Conservation (phyloP, 441 rosid species). For the Brassica hybrid region DNA sequence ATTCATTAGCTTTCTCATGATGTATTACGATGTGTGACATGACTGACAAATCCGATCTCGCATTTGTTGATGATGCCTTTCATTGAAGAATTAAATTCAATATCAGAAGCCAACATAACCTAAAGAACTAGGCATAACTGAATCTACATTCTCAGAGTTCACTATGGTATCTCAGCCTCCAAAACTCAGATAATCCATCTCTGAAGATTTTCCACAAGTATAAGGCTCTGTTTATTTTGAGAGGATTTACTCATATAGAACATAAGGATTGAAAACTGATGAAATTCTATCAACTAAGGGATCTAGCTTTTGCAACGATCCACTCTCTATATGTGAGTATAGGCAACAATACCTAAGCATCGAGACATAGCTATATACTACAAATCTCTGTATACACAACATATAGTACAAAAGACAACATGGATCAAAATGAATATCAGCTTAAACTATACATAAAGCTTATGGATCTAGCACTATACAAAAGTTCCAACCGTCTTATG, state of each 20-base stretch:
- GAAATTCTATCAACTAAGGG: too few species aligned
- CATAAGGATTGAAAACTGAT: too few species aligned
- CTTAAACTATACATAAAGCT: too few species aligned
- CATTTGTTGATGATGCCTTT: slow-evolving; percentile 54
- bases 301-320: too few species aligned
- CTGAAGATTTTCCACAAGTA: not conserved
- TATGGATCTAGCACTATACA: not conserved
- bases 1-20: too few species aligned
- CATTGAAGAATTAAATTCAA: slow-evolving; percentile 54
- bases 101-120: slow-evolving; percentile 47
- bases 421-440: not conserved
- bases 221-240: not conserved
- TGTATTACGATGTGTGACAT: slow-evolving; percentile 61
- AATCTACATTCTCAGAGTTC: not conserved
- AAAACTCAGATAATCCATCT: not conserved
- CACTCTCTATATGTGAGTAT: too few species aligned
- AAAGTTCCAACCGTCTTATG: not conserved
- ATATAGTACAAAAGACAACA: too few species aligned
- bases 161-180: not conserved
- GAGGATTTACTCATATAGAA: too few species aligned
- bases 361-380: too few species aligned
- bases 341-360: too few species aligned
- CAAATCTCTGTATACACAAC: too few species aligned
- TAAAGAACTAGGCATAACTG: not conserved
- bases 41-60: slow-evolving; percentile 63